Evolutionary conservation across 352 stramenopile species (phyloP).

Genomic region (Phytophthora cryptogea): DNA sequence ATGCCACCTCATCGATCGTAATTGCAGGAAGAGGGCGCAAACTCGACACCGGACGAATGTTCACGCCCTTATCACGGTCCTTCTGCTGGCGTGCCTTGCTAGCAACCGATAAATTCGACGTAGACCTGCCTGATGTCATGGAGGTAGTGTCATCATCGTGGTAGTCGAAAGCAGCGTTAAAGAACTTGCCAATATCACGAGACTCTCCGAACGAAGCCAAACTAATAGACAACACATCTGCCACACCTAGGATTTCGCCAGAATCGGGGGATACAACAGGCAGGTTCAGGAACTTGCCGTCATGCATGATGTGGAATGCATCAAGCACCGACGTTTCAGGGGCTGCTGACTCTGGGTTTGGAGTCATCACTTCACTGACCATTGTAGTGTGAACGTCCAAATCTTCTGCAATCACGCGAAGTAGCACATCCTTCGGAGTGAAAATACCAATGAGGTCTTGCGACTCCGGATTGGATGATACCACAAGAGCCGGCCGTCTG

Average conservation of each 20-base stretch:
- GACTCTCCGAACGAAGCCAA: constrained; percentile 79
- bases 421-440: constrained; percentile 97
- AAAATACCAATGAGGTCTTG: constrained; percentile 95
- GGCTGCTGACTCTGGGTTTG: constrained; percentile 93
- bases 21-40: constrained; percentile 76
- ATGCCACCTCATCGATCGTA: constrained; percentile 75
- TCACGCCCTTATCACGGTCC: constrained; percentile 75
- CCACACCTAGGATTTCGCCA: constrained; percentile 78
- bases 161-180: constrained; percentile 80
- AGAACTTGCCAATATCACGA: constrained; percentile 79
- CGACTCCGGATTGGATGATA: constrained; percentile 58
- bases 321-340: constrained; percentile 96
- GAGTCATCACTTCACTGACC: constrained; percentile 95
- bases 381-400: constrained; percentile 88
- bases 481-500: constrained; percentile 78
- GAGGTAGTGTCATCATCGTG: constrained; percentile 55
- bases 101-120: constrained; percentile 57
- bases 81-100: constrained; percentile 78
- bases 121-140: constrained; percentile 61
- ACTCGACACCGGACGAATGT: constrained; percentile 83
- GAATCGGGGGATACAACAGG: constrained; percentile 90
- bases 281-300: constrained; percentile 97
- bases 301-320: constrained; percentile 98
- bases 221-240: constrained; percentile 82
- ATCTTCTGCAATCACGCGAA: constrained; percentile 92